Evolutionary conservation across 345 rosid genomes (phyloP).

Genomic region (Carallia brachiata): DNA sequence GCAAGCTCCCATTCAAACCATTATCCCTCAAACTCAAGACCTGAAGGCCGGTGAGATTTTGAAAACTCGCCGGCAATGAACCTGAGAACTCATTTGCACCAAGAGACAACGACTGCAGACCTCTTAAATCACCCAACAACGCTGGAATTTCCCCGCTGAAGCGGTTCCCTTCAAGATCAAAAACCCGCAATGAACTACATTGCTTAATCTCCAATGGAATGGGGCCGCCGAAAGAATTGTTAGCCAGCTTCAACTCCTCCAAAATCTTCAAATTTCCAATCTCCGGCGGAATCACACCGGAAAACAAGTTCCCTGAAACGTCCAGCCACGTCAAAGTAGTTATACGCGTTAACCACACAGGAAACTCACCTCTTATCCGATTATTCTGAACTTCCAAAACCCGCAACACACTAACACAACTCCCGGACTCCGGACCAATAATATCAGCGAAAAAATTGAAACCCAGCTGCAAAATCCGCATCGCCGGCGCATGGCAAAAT

Average conservation of each 20-base stretch:
- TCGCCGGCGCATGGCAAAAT: constrained; percentile 61
- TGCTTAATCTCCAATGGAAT: constrained; percentile 61
- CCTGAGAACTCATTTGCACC: constrained; percentile 70
- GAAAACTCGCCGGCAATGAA: constrained; percentile 52
- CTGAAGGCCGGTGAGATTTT: constrained; percentile 49
- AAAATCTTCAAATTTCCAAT: constrained; percentile 55
- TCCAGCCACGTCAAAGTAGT: constrained; percentile 49
- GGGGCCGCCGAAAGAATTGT: constrained; percentile 60
- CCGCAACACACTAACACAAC: constrained; percentile 52
- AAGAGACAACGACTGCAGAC: constrained; percentile 55
- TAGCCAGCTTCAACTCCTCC: constrained; percentile 61
- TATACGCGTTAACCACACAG: constrained; percentile 57
- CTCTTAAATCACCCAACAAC: constrained; percentile 54
- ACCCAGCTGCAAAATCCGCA: constrained; percentile 64
- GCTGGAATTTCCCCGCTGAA: constrained; percentile 63
- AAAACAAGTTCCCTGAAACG: constrained; percentile 63
- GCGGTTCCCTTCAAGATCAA: constrained; percentile 68
- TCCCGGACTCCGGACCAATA: constrained; percentile 40
- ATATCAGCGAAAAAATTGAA: constrained; percentile 51
- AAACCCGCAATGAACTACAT: constrained; percentile 55
- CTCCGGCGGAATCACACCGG: constrained; percentile 60
- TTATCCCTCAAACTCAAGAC: constrained; percentile 50
- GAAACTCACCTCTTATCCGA: constrained; percentile 53
- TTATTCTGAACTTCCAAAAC: constrained; percentile 65
- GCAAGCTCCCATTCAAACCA: constrained; percentile 59